phyloP scores from a whole-genome alignment of 129 eudicot species.

The Artemisia tridentata region DNA sequence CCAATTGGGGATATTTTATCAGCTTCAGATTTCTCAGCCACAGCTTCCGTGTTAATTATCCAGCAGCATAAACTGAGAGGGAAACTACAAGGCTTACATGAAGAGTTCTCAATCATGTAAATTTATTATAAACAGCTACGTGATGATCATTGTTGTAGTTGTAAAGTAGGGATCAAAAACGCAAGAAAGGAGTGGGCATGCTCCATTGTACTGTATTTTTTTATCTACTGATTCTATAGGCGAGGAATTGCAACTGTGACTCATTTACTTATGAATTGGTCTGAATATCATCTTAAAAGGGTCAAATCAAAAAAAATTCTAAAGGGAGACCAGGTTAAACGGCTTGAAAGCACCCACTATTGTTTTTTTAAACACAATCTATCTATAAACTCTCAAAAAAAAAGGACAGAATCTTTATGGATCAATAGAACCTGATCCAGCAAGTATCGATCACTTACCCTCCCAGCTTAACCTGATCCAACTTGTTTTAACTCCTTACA shows the following conservation, averaged over 20 bases:
- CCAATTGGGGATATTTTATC: slow-evolving; percentile 92
- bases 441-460: too few species aligned
- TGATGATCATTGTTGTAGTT: slow-evolving; percentile 8
- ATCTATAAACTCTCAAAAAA: too few species aligned
- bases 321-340: not conserved
- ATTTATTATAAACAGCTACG: not conserved
- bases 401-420: too few species aligned
- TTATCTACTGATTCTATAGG: not conserved
- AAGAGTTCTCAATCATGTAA: slow-evolving; percentile 74
- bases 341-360: not conserved
- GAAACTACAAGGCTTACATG: slow-evolving; percentile 65
- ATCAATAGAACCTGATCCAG: too few species aligned
- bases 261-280: not conserved
- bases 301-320: not conserved
- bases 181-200: not conserved
- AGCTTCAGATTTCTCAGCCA: slow-evolving; percentile 58
- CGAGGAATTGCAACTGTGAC: not conserved
- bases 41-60: slow-evolving; percentile 75
- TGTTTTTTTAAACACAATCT: too few species aligned
- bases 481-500: too few species aligned
- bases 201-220: not conserved
- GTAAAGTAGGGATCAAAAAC: slow-evolving; percentile 11
- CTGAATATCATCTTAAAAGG: not conserved
- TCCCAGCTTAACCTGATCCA: too few species aligned
- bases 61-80: slow-evolving; percentile 82